Conservation (phyloP, 2,329 filamentous ascomycete genomes). For the Fusarium lateritium region DNA sequence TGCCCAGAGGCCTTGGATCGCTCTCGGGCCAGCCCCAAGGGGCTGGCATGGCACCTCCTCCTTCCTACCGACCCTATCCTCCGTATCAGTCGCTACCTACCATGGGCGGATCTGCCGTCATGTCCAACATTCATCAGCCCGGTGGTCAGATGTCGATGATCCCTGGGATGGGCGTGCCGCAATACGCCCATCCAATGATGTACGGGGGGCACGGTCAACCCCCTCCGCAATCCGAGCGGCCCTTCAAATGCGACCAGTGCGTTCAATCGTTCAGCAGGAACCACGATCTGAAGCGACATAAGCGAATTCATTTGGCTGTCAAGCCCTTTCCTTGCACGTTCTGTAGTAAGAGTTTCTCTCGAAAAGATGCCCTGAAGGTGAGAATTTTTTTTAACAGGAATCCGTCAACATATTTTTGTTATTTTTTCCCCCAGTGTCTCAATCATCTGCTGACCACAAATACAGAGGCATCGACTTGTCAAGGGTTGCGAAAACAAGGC, state of each 20-base stretch:
- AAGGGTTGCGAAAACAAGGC: constrained; percentile 70
- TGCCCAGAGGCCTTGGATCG: constrained; percentile 58
- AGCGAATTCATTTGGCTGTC: constrained; percentile 92
- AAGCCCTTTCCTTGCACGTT: constrained; percentile 94
- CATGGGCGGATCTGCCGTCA: constrained; percentile 77
- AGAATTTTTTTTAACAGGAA: constrained; percentile 45
- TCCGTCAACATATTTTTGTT: neutral
- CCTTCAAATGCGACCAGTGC: constrained; percentile 95
- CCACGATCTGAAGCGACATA: constrained; percentile 95
- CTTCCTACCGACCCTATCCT: constrained; percentile 64
- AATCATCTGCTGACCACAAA: constrained; percentile 32
- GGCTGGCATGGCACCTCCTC: constrained; percentile 62
- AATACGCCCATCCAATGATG: constrained; percentile 74
- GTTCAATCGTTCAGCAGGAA: constrained; percentile 96
- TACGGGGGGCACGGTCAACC: constrained; percentile 69
- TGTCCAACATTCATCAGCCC: constrained; percentile 85
- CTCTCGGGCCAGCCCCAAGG: constrained; percentile 45
- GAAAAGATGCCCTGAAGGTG: constrained; percentile 98
- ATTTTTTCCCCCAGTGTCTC: neutral
- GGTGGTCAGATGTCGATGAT: constrained; percentile 80
- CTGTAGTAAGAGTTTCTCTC: constrained; percentile 96
- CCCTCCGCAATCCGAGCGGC: constrained; percentile 76
- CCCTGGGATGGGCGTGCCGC: constrained; percentile 67
- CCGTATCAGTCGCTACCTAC: constrained; percentile 68
- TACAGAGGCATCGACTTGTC: constrained; percentile 73